These are phyloP conservation scores for Sporothrix mexicana DNA, from an alignment of 2,329 filamentous ascomycete species.

Conservation along the genomic window DNA sequence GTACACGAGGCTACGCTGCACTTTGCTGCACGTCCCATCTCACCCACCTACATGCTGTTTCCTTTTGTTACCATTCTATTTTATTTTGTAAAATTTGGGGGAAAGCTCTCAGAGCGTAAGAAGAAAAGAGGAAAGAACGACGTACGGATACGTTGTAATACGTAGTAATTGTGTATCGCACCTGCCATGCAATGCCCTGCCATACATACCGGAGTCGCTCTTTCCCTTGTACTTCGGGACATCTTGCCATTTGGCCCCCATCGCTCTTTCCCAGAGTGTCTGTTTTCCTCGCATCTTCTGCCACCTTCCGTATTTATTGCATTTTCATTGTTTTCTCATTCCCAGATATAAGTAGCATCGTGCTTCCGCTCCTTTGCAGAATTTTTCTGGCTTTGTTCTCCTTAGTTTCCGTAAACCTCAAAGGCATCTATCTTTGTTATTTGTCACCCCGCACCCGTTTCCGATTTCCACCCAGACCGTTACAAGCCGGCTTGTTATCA, in stretches of 20 bases:
- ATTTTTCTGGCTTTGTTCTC: neutral
- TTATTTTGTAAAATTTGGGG: neutral
- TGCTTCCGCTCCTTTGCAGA: neutral
- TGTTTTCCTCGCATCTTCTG: neutral
- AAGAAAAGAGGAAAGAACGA: too few species aligned
- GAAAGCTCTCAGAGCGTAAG: too few species aligned
- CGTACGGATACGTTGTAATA: neutral
- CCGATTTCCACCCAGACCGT: neutral
- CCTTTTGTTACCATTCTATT: neutral
- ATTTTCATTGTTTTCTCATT: neutral
- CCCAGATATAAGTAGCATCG: constrained; percentile 10
- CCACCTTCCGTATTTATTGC: neutral
- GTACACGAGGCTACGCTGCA: constrained; percentile 18
- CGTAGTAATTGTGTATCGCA: neutral
- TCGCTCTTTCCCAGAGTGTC: neutral
- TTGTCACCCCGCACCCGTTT: neutral
- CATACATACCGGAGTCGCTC: constrained; percentile 9
- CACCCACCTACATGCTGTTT: constrained; percentile 2
- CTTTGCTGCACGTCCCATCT: constrained; percentile 17
- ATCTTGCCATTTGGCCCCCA: neutral
- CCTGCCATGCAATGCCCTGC: neutral
- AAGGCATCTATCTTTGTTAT: neutral
- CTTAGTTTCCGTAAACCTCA: too few species aligned
- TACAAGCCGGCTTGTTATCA: too few species aligned
- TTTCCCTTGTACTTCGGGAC: neutral